Conservation (phyloP, 2,329 filamentous ascomycete species). For the Tolypocladium capitatum region DNA sequence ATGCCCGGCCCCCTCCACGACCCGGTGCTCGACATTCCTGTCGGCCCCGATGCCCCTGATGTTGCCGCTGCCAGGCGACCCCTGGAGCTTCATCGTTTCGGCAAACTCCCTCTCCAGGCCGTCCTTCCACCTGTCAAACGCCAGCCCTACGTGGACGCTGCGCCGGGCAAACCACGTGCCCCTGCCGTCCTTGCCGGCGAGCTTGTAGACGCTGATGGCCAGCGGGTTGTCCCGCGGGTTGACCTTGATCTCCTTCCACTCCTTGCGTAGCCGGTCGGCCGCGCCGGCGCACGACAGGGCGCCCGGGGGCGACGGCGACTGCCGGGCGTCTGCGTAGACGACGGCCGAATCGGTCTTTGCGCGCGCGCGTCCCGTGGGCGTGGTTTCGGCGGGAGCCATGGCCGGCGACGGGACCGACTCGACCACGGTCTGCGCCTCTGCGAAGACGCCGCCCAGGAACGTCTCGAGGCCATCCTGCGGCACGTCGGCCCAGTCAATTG, state of each 20-base stretch:
- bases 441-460: constrained; percentile 48
- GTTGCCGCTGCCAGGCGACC: constrained; percentile 56
- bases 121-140: constrained; percentile 64
- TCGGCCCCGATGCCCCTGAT: constrained; percentile 81
- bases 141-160: constrained; percentile 67
- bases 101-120: constrained; percentile 69
- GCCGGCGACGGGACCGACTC: constrained; percentile 56
- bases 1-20: constrained; percentile 44
- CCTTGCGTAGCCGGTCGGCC: constrained; percentile 50
- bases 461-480: constrained; percentile 33
- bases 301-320: constrained; percentile 25
- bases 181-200: constrained; percentile 63
- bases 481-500: constrained; percentile 37
- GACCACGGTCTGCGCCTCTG: constrained; percentile 54
- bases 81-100: constrained; percentile 60
- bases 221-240: constrained; percentile 61
- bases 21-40: constrained; percentile 51
- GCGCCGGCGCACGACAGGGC: constrained; percentile 33
- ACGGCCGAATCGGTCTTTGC: constrained; percentile 42
- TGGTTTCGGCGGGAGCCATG: constrained; percentile 26
- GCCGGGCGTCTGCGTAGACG: constrained; percentile 35
- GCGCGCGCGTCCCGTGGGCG: constrained; percentile 30
- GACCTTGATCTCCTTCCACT: constrained; percentile 79
- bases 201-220: constrained; percentile 66
- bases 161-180: constrained; percentile 83